These are phyloP conservation scores for Incumbomyces delicatus DNA, from an alignment of 2,329 filamentous ascomycete genomes.

Conservation along the genomic window DNA sequence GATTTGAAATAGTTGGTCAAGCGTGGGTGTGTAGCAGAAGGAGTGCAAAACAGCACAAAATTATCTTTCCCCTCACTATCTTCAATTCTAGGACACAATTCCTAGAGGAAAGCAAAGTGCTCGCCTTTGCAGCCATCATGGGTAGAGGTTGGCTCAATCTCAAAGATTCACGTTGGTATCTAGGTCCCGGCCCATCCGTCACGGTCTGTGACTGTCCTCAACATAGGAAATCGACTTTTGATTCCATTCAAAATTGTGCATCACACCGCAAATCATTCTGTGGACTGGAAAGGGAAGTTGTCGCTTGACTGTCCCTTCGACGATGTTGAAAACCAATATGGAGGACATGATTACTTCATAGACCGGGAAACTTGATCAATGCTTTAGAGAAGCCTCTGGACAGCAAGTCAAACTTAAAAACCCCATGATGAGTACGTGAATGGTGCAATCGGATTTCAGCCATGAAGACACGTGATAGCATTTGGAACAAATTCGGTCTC, in stretches of 20 bases:
- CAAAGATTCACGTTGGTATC: slow-evolving; percentile 21
- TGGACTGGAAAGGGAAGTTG: slow-evolving; percentile 24
- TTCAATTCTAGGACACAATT: slow-evolving; percentile 21
- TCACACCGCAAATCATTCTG: slow-evolving; percentile 23
- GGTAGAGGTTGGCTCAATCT: slow-evolving; percentile 7
- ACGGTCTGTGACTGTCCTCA: slow-evolving; percentile 12
- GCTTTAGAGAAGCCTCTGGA: slow-evolving; percentile 15
- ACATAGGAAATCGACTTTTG: slow-evolving; percentile 15
- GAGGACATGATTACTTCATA: slow-evolving; percentile 25
- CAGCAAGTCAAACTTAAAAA: slow-evolving; percentile 12
- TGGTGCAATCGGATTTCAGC: slow-evolving; percentile 22
- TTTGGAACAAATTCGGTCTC: slow-evolving; percentile 20
- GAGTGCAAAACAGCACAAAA: too few species aligned
- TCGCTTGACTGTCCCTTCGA: slow-evolving; percentile 20
- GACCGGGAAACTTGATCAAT: slow-evolving; percentile 24
- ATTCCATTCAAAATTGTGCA: slow-evolving; percentile 19
- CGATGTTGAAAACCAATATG: slow-evolving; percentile 20
- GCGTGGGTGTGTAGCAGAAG: too few species aligned
- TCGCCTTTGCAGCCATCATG: neutral
- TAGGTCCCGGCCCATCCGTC: slow-evolving; percentile 21
- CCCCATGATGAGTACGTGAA: slow-evolving; percentile 19
- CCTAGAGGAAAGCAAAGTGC: slow-evolving; percentile 9
- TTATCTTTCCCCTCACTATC: slow-evolving; percentile 7
- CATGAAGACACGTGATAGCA: slow-evolving; percentile 15
- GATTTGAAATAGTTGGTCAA: too few species aligned